Percentiles rank a stretch among this genome's conserved stretches.
phyloP scores from a whole-genome alignment of 768 basidiomycete genomes.

The Leccinum olivaceopallidum region DNA sequence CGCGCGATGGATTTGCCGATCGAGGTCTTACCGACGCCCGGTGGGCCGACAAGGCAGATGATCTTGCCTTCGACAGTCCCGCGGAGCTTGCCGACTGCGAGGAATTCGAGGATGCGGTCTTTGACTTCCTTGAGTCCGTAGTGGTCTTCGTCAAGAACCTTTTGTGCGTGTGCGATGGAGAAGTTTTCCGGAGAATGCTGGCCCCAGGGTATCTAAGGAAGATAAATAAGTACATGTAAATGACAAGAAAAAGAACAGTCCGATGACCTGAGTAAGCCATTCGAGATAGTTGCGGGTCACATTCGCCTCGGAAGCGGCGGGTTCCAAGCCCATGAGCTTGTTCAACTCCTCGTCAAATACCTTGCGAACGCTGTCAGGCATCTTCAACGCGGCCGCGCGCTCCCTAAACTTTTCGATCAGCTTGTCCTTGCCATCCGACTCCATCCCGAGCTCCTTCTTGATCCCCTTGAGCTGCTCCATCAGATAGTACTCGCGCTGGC shows the following conservation, averaged over 20 bases:
- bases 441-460: slow-evolving; percentile 96
- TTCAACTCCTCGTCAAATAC: slow-evolving; percentile 96
- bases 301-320: slow-evolving; percentile 89
- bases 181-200: slow-evolving; percentile 93
- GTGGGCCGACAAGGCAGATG: slow-evolving; percentile 93
- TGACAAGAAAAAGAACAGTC: neutral
- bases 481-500: slow-evolving; percentile 92
- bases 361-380: slow-evolving; percentile 88
- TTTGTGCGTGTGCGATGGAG: slow-evolving; percentile 77
- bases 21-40: slow-evolving; percentile 96
- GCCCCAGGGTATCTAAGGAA: slow-evolving; percentile 90
- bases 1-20: slow-evolving; percentile 95
- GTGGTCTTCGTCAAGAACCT: slow-evolving; percentile 91
- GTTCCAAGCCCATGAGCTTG: slow-evolving; percentile 88
- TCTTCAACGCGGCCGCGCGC: slow-evolving; percentile 74
- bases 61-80: slow-evolving; percentile 98
- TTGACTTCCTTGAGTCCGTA: slow-evolving; percentile 93
- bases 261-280: slow-evolving; percentile 77
- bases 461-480: slow-evolving; percentile 98
- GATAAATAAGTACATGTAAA: slow-evolving; percentile 2
- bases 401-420: slow-evolving; percentile 91
- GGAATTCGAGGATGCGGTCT: slow-evolving; percentile 91
- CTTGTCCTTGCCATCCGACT: slow-evolving; percentile 93
- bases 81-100: slow-evolving; percentile 91
- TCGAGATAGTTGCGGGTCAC: slow-evolving; percentile 95